Conservation (phyloP, 192 early-diverging fungal species). For the Mortierella hygrophila region DNA sequence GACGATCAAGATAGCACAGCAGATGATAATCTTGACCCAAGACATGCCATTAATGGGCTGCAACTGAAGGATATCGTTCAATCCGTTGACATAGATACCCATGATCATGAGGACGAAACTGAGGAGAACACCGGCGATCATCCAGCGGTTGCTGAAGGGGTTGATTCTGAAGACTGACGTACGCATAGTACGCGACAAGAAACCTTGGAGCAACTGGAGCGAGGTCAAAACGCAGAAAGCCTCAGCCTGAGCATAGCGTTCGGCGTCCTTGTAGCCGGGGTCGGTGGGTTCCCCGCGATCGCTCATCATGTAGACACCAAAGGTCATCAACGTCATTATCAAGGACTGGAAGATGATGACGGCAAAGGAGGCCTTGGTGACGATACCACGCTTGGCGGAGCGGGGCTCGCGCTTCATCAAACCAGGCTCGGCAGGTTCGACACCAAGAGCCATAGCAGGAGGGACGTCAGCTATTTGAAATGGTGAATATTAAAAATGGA, state of each 20-base stretch:
- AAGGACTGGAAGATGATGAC: slow-evolving; percentile 84
- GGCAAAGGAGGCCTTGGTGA: slow-evolving; percentile 72
- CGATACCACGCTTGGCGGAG: slow-evolving; percentile 78
- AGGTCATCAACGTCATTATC: slow-evolving; percentile 73
- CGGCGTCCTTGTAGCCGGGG: slow-evolving; percentile 22
- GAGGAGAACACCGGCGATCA: slow-evolving; percentile 83
- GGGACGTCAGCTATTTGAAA: slow-evolving; percentile 85
- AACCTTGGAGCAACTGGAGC: slow-evolving; percentile 90
- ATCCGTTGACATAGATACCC: slow-evolving; percentile 82
- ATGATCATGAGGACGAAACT: slow-evolving; percentile 79
- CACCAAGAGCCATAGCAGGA: slow-evolving; percentile 93
- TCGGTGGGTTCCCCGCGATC: too few relatives aligned
- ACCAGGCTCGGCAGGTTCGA: slow-evolving; percentile 88
- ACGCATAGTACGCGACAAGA: slow-evolving; percentile 82
- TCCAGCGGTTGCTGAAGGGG: slow-evolving; percentile 81
- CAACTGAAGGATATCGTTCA: slow-evolving; percentile 45
- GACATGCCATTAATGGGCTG: slow-evolving; percentile 65
- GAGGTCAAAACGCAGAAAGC: slow-evolving; percentile 88
- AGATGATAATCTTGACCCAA: slow-evolving; percentile 75
- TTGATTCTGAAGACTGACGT: slow-evolving; percentile 83
- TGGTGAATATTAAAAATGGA: background rate
- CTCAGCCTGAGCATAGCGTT: slow-evolving; percentile 63
- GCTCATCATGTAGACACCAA: slow-evolving; percentile 70
- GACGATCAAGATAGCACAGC: slow-evolving; percentile 65
- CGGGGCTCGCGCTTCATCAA: slow-evolving; percentile 90